Conservation (phyloP, 2,329 filamentous ascomycete genomes). For the Colletotrichum lentis region DNA sequence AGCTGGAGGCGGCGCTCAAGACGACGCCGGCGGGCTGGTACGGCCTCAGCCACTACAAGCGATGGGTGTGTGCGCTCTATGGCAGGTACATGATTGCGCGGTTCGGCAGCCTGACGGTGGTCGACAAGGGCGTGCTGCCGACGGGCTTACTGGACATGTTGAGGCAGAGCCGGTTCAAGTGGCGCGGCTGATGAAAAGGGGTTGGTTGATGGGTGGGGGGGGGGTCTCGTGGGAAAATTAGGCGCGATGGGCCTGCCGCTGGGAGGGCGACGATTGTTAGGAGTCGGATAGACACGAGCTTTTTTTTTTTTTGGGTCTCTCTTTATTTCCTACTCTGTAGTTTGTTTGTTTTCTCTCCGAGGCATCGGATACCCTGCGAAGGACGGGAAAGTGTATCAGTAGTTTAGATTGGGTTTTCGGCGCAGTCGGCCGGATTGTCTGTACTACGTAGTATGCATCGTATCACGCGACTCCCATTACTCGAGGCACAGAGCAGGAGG, state of each 20-base stretch:
- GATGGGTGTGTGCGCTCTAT: slow-evolving; percentile 52
- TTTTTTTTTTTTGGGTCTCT: too few species aligned
- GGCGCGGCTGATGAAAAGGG: slow-evolving; percentile 45
- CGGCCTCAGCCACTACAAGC: slow-evolving; percentile 44
- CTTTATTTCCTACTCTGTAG: too few species aligned
- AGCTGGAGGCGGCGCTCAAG: slow-evolving; percentile 38
- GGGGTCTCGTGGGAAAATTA: not conserved
- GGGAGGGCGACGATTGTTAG: not conserved
- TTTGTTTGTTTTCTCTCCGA: not conserved
- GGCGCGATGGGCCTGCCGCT: slow-evolving; percentile 9
- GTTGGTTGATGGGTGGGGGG: not conserved
- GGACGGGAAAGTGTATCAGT: not conserved
- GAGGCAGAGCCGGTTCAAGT: slow-evolving; percentile 48
- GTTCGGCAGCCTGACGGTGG: slow-evolving; percentile 52
- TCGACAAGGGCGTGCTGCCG: slow-evolving; percentile 51
- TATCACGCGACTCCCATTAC: not conserved
- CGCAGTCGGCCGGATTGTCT: not conserved
- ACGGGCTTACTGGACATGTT: slow-evolving; percentile 52
- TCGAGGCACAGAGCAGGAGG: not conserved
- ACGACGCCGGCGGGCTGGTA: slow-evolving; percentile 37
- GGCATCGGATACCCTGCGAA: slow-evolving; percentile 18
- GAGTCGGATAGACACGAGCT: not conserved
- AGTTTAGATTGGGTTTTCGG: slow-evolving; percentile 17
- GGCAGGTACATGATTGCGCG: slow-evolving; percentile 49
- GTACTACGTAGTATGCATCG: not conserved